Conservation (phyloP, 345 rosid species). For the Balakata baccata region DNA sequence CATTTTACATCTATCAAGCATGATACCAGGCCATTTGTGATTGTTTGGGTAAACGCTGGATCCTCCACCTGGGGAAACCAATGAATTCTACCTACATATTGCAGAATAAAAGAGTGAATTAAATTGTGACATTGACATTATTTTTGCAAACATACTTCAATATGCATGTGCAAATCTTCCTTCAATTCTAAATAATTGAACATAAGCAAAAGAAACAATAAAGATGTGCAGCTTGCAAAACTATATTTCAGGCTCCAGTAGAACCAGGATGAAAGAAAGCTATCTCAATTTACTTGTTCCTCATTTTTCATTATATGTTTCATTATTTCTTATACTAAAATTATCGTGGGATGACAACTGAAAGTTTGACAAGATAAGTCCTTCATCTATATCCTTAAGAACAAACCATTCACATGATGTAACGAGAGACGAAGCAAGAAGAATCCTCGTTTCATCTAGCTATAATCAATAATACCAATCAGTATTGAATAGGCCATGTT, state of each 20-base stretch:
- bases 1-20: conserved; percentile 24
- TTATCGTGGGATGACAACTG: neutral
- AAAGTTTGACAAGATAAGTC: neutral
- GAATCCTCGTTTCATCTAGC: neutral
- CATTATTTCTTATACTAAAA: neutral
- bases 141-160: neutral
- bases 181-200: neutral
- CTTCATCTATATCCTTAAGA: neutral
- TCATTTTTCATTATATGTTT: neutral
- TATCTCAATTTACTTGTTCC: neutral
- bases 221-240: neutral
- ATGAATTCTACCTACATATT: conserved; percentile 47
- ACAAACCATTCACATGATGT: neutral
- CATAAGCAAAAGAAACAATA: neutral
- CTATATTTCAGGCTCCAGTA: neutral
- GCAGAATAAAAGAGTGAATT: conserved; percentile 7
- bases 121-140: conserved; percentile 5
- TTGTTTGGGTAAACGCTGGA: conserved; percentile 22
- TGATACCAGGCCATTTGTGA: conserved; percentile 36
- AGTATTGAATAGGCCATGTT: too few relatives aligned
- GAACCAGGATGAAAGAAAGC: neutral
- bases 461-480: neutral
- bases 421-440: neutral
- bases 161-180: neutral
- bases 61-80: conserved; percentile 41